Conservation (phyloP, 2,329 filamentous ascomycete species). For the Claviceps pazoutovae region DNA sequence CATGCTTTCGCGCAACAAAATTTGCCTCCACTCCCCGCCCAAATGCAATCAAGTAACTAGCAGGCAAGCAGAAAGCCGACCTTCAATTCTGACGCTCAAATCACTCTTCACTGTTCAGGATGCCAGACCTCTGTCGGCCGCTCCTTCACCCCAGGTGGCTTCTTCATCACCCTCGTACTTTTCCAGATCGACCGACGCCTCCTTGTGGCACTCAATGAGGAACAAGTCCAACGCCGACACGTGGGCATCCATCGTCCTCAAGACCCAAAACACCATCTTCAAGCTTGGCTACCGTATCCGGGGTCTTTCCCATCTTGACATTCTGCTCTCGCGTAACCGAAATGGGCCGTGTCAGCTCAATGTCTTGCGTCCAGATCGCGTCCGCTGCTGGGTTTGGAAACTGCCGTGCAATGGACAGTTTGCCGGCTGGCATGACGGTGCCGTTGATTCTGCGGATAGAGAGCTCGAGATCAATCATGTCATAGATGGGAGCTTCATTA, state of each 20-base stretch:
- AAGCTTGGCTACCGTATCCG: constrained; percentile 1
- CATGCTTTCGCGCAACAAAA: no score
- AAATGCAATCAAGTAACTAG: no score
- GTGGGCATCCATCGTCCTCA: constrained; percentile 1
- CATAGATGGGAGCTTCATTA: not conserved
- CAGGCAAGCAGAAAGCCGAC: no score
- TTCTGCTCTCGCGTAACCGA: not conserved
- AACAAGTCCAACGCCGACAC: not conserved
- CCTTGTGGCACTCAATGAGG: not conserved
- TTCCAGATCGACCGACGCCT: not conserved
- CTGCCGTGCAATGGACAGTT: not conserved
- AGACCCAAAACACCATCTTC: constrained; percentile 1
- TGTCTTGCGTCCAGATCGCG: not conserved
- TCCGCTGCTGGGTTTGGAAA: not conserved
- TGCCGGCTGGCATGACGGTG: not conserved
- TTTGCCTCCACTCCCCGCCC: no score
- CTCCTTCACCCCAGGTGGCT: not conserved
- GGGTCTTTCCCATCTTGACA: constrained; percentile 1
- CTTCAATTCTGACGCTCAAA: not conserved
- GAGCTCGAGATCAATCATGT: constrained; percentile 1
- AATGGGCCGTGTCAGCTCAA: not conserved
- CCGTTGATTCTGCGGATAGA: not conserved
- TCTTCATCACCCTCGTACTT: constrained; percentile 1
- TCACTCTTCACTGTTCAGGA: not conserved
- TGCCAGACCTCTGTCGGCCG: not conserved